phyloP scores from a whole-genome alignment of 1,284 basidiomycete genomes.

The Phenoliferia sp. region DNA sequence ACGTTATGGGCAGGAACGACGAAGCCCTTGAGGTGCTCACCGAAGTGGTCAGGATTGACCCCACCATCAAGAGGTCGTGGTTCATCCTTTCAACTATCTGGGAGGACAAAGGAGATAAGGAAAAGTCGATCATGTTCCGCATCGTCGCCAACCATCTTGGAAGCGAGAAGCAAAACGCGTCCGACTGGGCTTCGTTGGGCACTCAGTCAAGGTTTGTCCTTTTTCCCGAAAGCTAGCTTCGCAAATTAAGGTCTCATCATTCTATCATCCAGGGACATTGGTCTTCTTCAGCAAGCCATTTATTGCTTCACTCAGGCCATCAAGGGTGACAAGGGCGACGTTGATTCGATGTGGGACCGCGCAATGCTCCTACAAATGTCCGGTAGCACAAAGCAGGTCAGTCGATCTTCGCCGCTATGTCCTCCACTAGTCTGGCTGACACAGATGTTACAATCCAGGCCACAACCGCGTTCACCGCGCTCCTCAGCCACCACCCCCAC shows the following conservation, averaged over 20 bases:
- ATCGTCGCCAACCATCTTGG: slow-evolving; percentile 87
- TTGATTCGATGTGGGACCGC: slow-evolving; percentile 85
- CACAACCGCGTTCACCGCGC: slow-evolving; percentile 65
- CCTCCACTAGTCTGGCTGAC: neutral
- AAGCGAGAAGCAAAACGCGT: slow-evolving; percentile 56
- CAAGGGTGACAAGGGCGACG: slow-evolving; percentile 70
- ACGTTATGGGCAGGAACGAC: slow-evolving; percentile 63
- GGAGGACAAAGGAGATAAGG: slow-evolving; percentile 52
- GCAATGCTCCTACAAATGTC: slow-evolving; percentile 74
- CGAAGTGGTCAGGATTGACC: slow-evolving; percentile 90
- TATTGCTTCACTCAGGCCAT: slow-evolving; percentile 87
- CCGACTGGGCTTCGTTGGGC: slow-evolving; percentile 82
- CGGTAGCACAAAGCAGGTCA: slow-evolving; percentile 62
- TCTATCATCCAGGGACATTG: slow-evolving; percentile 53
- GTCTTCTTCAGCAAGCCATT: slow-evolving; percentile 74
- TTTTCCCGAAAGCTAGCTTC: neutral
- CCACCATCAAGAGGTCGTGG: slow-evolving; percentile 78
- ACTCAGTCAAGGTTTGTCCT: slow-evolving; percentile 57
- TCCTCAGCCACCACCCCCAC: slow-evolving; percentile 71
- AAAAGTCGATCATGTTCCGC: slow-evolving; percentile 72
- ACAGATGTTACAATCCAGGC: slow-evolving; percentile 50
- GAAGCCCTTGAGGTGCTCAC: slow-evolving; percentile 81
- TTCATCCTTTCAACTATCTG: slow-evolving; percentile 56
- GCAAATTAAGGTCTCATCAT: neutral
- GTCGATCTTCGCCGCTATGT: slow-evolving; percentile 24